These are phyloP conservation scores for Ogataea salicorniae DNA, from an alignment of 805 yeast species.

Conservation along the genomic window DNA sequence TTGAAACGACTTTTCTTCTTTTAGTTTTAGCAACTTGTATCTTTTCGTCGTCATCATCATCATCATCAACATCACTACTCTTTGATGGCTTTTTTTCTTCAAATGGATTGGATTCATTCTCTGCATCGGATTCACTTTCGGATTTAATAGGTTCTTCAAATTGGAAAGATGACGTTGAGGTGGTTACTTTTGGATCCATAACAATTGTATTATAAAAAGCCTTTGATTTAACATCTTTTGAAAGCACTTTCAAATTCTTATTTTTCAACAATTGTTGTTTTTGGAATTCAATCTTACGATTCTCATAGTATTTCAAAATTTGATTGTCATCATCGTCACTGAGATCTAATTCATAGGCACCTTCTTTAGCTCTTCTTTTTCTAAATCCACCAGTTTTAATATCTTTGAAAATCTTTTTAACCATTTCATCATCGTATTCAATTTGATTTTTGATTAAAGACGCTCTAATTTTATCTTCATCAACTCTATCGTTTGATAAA, in stretches of 20 bases:
- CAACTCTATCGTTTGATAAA: constrained; percentile 48
- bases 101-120: constrained; percentile 22
- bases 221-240: constrained; percentile 50
- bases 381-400: constrained; percentile 67
- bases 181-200: constrained; percentile 25
- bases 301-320: constrained; percentile 32
- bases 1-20: constrained; percentile 30
- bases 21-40: constrained; percentile 19
- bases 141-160: constrained; percentile 30
- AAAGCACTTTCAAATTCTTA: constrained; percentile 37
- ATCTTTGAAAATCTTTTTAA: constrained; percentile 65
- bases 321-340: constrained; percentile 74
- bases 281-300: constrained; percentile 38
- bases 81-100: constrained; percentile 18
- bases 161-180: constrained; percentile 6
- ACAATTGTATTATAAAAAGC: constrained; percentile 66
- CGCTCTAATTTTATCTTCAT: constrained; percentile 53
- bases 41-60: no score
- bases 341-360: constrained; percentile 54
- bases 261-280: constrained; percentile 40
- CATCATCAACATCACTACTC: constrained; percentile 17
- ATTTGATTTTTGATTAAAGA: constrained; percentile 56
- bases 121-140: constrained; percentile 20
- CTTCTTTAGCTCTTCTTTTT: constrained; percentile 47
- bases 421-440: constrained; percentile 55